Base-by-base conservation (phyloP, 2,329 filamentous ascomycete genomes). In the Malbranchea zuffiana region DNA sequence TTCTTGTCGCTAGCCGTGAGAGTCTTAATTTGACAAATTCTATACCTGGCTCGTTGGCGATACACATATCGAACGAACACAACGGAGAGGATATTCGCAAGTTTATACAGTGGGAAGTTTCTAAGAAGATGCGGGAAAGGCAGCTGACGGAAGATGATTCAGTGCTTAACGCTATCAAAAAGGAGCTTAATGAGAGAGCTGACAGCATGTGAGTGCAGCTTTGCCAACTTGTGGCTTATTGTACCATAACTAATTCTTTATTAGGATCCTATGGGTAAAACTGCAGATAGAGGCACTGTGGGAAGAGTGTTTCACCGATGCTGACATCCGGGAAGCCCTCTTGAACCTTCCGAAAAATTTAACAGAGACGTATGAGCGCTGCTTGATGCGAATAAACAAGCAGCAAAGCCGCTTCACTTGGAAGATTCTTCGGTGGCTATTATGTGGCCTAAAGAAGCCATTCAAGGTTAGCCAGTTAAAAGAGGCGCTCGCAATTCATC, bases 201-300 rank as follows among this genome's bases (percentile, higher is more conserved):
- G 23, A 25, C n/a, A 7, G 23, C 23, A 25, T 25, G 23, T 25
- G 23, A n/a, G 23, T 25, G 23, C 7, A 25, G n/a, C n/a, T 25
- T 25, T 25, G 23, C n/a, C 7, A 7, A 25, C 23, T 7, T n/a
- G 7, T 25, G 7, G n/a, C 23, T 25, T 25, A 25, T 25, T n/a
- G 7, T 25, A 25, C 7, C 23, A 25, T 25, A 25, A 25, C 23
- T 25, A n/a, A 25, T 7, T 7, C 23, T 25, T n/a, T 25, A n/a
- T 25, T 25, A 30, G 27, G 27, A 8, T 30, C 13, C 27, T 30
- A 7, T 30, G 27, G 27, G 27, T 30, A 6, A 8, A 8, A 8
- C 27, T 30, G 13, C 27, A 30, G 27, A 8, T 30, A 15, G 27
- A 30, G 27, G 27, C 13, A 6, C 27, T 30, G 7, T 30, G 27